Percentiles rank a stretch among this genome's conserved stretches.
Conservation (phyloP, 1,139 yeast genomes). For the Candida frijolesensis region DNA sequence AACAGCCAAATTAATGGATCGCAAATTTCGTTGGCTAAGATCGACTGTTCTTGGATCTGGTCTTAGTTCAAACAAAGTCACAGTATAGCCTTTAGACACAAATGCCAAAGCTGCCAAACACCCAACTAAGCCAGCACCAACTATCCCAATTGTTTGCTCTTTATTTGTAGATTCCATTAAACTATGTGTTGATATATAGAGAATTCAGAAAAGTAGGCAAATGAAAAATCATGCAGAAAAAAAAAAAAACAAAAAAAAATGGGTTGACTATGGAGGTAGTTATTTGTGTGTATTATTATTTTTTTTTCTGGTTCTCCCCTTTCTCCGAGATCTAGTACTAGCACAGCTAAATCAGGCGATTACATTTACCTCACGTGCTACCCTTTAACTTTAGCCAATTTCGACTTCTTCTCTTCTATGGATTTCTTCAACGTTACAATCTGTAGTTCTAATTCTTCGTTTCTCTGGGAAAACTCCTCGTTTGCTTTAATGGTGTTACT, state of each 20-base stretch:
- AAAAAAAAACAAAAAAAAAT: not conserved
- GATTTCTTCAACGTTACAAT: constrained; percentile 25
- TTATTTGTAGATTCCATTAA: constrained; percentile 4
- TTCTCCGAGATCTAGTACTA: not conserved
- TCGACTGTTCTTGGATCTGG: constrained; percentile 37
- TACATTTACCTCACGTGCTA: not conserved
- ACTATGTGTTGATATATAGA: not conserved
- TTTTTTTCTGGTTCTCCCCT: not conserved
- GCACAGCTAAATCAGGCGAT: not conserved
- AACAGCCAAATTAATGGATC: constrained; percentile 86
- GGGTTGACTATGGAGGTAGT: not conserved
- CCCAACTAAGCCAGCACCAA: constrained; percentile 92
- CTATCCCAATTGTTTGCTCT: constrained; percentile 42
- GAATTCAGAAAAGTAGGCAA: not conserved
- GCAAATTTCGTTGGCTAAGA: constrained; percentile 34
- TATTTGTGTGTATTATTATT: not conserved
- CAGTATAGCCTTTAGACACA: constrained; percentile 70
- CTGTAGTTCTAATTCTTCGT: constrained; percentile 39
- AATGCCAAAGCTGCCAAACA: constrained; percentile 83
- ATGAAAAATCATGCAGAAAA: not conserved
- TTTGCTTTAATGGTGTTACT: constrained; percentile 50
- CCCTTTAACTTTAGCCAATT: constrained; percentile 18
- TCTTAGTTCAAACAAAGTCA: constrained; percentile 66
- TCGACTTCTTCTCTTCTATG: constrained; percentile 23
- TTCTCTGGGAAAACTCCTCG: constrained; percentile 41